These are phyloP conservation scores for Mortierella sp. DNA, from an alignment of 371 early-diverging fungal species.

Conservation along the genomic window DNA sequence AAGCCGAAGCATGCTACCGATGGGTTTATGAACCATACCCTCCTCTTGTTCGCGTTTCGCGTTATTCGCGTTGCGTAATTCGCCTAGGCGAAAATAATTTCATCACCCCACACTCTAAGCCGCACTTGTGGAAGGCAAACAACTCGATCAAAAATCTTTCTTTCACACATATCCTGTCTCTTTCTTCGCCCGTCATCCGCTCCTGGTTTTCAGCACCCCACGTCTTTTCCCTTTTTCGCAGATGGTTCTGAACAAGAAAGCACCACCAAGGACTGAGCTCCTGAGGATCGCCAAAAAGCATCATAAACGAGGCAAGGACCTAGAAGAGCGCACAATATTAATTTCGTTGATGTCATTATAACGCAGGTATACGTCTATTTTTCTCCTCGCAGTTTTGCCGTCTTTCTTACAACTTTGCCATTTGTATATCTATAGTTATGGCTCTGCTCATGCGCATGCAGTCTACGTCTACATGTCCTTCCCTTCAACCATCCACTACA, in stretches of 20 bases:
- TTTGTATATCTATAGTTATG: slow-evolving; percentile 1
- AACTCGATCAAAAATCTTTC: too few relatives aligned
- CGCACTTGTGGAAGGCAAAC: too few relatives aligned
- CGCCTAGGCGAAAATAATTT: too few relatives aligned
- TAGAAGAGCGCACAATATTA: background rate
- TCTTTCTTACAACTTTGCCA: background rate
- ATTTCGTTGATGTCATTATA: too few relatives aligned
- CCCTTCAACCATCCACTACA: background rate
- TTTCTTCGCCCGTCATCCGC: too few relatives aligned
- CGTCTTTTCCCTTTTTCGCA: background rate
- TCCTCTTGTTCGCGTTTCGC: too few relatives aligned
- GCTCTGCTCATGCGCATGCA: slow-evolving; percentile 13
- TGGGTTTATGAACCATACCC: too few relatives aligned
- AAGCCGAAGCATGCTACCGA: too few relatives aligned
- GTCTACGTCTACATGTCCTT: background rate
- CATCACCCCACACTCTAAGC: too few relatives aligned
- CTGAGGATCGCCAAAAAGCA: slow-evolving; percentile 23
- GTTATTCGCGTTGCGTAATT: too few relatives aligned
- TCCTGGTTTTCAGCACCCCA: background rate
- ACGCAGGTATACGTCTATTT: background rate
- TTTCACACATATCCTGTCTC: too few relatives aligned
- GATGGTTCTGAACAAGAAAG: slow-evolving; percentile 11
- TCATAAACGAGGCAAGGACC: slow-evolving; percentile 25
- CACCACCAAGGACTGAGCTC: slow-evolving; percentile 16
- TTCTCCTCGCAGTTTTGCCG: background rate